Percentiles rank a stretch among this genome's conserved stretches.
These are phyloP conservation scores for Orbilia brochopaga DNA, from an alignment of 2,329 filamentous ascomycete species.

Conservation along the genomic window DNA sequence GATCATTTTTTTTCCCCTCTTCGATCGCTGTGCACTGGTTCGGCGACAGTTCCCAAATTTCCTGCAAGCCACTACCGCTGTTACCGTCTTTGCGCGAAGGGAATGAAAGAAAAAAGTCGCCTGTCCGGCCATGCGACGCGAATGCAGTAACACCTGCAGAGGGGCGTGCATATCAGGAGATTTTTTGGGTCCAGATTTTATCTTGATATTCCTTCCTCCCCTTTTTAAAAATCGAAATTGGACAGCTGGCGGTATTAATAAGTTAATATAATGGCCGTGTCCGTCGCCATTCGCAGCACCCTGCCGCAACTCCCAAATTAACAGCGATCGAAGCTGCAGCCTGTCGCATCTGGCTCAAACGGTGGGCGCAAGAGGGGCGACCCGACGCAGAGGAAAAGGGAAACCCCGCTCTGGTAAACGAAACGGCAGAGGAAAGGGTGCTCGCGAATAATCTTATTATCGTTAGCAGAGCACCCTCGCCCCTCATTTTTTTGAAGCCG, in stretches of 20 bases:
- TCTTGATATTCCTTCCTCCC: not conserved
- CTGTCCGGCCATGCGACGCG: not conserved
- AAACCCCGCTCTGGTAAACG: conserved; percentile 47
- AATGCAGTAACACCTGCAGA: conserved; percentile 1
- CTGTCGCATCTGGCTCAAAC: conserved; percentile 30
- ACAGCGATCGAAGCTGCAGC: conserved; percentile 16
- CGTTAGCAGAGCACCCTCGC: not conserved
- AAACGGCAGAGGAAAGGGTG: conserved; percentile 35
- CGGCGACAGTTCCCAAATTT: no score
- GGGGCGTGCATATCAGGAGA: not conserved
- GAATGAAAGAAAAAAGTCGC: not conserved
- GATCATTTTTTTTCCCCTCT: conserved; percentile 9
- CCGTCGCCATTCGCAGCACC: conserved; percentile 6
- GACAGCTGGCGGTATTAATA: not conserved
- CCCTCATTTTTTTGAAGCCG: conserved; percentile 19
- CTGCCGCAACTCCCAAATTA: conserved; percentile 17
- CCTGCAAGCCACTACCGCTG: conserved; percentile 45
- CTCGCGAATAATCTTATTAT: conserved; percentile 48
- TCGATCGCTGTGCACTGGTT: conserved; percentile 1
- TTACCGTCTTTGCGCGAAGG: conserved; percentile 16
- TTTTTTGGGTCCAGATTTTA: not conserved
- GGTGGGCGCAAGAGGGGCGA: conserved; percentile 35
- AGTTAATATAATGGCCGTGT: not conserved
- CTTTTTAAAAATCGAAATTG: conserved; percentile 3
- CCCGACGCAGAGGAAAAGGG: conserved; percentile 24